Evolutionary conservation across 345 rosid species (phyloP).

Genomic region (Alliaria petiolata): DNA sequence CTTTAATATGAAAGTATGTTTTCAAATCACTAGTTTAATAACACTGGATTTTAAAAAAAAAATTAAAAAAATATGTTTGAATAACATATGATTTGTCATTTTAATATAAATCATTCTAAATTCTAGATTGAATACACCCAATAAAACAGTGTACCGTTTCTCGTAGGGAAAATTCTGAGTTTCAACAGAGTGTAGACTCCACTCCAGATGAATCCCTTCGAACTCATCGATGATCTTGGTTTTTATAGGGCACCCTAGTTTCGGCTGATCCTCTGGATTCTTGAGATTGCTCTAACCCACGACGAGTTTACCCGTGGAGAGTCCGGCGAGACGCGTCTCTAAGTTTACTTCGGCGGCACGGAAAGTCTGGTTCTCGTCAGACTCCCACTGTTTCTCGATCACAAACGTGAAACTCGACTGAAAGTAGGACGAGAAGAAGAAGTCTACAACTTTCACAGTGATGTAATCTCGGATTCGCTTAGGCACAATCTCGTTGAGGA

Average conservation of each 20-base stretch:
- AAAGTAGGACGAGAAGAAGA: constrained; percentile 19
- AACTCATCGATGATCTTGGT: constrained; percentile 24
- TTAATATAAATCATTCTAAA: too few species aligned
- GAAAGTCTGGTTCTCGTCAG: constrained; percentile 22
- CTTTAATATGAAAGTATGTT: too few species aligned
- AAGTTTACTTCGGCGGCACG: constrained; percentile 30
- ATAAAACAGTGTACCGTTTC: constrained; percentile 15
- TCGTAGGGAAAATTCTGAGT: constrained; percentile 13
- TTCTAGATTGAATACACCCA: too few species aligned
- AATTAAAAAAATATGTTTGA: too few species aligned
- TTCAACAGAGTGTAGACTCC: constrained; percentile 28
- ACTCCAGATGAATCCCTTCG: constrained; percentile 29
- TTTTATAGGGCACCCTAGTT: constrained; percentile 19
- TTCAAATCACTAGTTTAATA: too few species aligned
- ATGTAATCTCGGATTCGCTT: constrained; percentile 17
- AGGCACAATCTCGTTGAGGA: constrained; percentile 27
- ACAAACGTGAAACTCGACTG: constrained; percentile 26
- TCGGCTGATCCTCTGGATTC: neutral
- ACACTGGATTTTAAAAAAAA: too few species aligned
- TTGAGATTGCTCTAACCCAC: constrained; percentile 27
- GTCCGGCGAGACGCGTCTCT: constrained; percentile 19
- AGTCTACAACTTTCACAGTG: neutral
- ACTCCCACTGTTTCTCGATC: constrained; percentile 27
- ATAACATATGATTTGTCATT: too few species aligned
- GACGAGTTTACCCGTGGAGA: constrained; percentile 16